Evolutionary conservation across 2,329 filamentous ascomycete species (phyloP), one percentile per base, ranked within the genome.

Genomic region (Aphanoascus verrucosus): DNA sequence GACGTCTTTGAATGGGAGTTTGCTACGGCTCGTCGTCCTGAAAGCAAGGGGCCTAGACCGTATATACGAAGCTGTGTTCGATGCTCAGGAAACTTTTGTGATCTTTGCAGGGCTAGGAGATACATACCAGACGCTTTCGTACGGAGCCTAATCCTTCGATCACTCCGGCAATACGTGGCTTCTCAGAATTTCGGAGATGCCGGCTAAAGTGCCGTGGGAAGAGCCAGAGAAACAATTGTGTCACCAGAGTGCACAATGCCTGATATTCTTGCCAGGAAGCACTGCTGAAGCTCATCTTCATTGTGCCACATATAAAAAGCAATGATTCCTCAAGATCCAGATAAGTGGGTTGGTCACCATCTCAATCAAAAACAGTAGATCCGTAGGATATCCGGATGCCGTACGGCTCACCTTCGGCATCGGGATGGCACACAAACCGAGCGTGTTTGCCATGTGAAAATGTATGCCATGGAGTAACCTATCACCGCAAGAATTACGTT

Each of bases 401-500:
- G n/a, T 35, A 38, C 38, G 17, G 48, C 38, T 50, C 37, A 15
- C 23, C 43, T 42, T 50, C 48, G 48, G 48, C 38, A 49, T 40
- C 19, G 46, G 12, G 23, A 31, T 31, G 46, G 15, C 19, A 19
- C 28, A 42, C 17, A 6, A 49, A 23, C 11, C 12, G 4, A 41
- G 12, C 3, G n/a, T 28, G n/a, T 7, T 11, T 50, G 38, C 48
- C 48, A 50, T 50, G 48, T 50, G 48, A 50, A 50, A 19, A 40
- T 14, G 8, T 20, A 34, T 17, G 38, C n/a, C 38, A 50, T 43
- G 32, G 37, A 31, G 41, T 8, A 9, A 19, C 28, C 38, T 3
- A 32, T 9, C 20, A 43, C 23, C 7, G 23, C 23, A 28, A 28
- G 23, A 28, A 28, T 7, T 7, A 28, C 23, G 7, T 3, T 28